phyloP scores from a whole-genome alignment of 768 basidiomycete species.

The Mycena latifolia region DNA sequence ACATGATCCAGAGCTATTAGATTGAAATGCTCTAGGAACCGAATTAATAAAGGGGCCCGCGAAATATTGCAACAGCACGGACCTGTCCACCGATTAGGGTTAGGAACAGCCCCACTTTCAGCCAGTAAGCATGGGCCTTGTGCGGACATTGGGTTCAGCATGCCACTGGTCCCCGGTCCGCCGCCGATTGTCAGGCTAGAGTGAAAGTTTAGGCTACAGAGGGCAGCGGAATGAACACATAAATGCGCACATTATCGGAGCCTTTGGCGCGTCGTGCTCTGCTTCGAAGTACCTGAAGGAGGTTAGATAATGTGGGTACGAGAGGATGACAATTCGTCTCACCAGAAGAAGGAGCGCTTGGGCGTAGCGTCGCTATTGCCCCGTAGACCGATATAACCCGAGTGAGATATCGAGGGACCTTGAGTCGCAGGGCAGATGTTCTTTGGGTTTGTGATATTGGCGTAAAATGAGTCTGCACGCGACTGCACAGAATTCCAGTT shows the following conservation, averaged over 20 bases:
- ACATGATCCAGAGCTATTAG: too few species aligned
- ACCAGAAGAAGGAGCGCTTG: too few species aligned
- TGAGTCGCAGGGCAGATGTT: slow-evolving; percentile 26
- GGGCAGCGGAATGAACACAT: slow-evolving; percentile 1
- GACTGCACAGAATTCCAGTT: neutral
- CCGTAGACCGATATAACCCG: slow-evolving; percentile 27
- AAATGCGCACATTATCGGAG: too few species aligned
- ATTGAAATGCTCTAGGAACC: slow-evolving; percentile 38
- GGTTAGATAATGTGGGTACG: neutral
- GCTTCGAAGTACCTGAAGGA: slow-evolving; percentile 25
- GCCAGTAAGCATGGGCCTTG: slow-evolving; percentile 12
- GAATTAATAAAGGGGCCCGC: neutral
- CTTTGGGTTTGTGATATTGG: slow-evolving; percentile 5
- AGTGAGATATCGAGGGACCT: slow-evolving; percentile 16
- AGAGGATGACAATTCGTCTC: neutral
- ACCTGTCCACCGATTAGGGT: slow-evolving; percentile 31
- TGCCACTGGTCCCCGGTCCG: slow-evolving; percentile 28
- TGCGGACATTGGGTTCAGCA: slow-evolving; percentile 21
- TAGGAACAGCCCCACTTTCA: slow-evolving; percentile 13
- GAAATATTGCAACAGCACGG: neutral
- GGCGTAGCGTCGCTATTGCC: too few species aligned
- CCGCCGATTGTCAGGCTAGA: slow-evolving; percentile 24
- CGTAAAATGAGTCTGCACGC: neutral
- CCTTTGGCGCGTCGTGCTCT: slow-evolving; percentile 20
- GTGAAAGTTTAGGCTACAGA: neutral